Conservation (phyloP, 305 asterid genomes). For the Fraxinus ornus region DNA sequence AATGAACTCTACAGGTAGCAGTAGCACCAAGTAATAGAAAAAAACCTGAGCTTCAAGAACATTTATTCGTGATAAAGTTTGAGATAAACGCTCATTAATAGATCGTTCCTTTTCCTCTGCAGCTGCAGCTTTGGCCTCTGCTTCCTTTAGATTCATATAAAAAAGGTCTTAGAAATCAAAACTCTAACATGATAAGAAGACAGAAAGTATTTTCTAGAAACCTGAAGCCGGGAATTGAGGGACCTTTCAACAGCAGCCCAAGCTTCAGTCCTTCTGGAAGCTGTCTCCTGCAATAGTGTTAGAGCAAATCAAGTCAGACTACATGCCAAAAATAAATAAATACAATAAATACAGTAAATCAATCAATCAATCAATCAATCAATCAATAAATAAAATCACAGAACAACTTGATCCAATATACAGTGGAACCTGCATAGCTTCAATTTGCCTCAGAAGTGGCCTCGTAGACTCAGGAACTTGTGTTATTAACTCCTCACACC, state of each 20-base stretch:
- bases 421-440: constrained; percentile 77
- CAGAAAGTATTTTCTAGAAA: constrained; percentile 32
- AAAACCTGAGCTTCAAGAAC: constrained; percentile 91
- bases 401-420: constrained; percentile 18
- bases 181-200: constrained; percentile 16
- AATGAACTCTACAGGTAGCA: constrained; percentile 13
- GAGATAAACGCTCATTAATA: constrained; percentile 73
- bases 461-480: constrained; percentile 97
- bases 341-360: too few species aligned
- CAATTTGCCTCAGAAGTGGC: constrained; percentile 93
- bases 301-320: background rate
- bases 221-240: constrained; percentile 85
- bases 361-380: too few species aligned
- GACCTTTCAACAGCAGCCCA: constrained; percentile 90
- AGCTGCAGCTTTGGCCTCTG: constrained; percentile 78
- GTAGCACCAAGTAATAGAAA: constrained; percentile 18
- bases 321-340: too few species aligned
- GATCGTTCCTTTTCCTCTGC: constrained; percentile 92
- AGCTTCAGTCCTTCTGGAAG: constrained; percentile 78
- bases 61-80: constrained; percentile 80
- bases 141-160: constrained; percentile 54
- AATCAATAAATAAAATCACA: background rate
- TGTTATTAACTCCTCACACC: constrained; percentile 88
- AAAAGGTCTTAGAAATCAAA: constrained; percentile 25
- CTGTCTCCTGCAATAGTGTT: constrained; percentile 63